Base-by-base conservation (phyloP, 352 stramenopile species). In the Globisporangium recalcitrans region DNA sequence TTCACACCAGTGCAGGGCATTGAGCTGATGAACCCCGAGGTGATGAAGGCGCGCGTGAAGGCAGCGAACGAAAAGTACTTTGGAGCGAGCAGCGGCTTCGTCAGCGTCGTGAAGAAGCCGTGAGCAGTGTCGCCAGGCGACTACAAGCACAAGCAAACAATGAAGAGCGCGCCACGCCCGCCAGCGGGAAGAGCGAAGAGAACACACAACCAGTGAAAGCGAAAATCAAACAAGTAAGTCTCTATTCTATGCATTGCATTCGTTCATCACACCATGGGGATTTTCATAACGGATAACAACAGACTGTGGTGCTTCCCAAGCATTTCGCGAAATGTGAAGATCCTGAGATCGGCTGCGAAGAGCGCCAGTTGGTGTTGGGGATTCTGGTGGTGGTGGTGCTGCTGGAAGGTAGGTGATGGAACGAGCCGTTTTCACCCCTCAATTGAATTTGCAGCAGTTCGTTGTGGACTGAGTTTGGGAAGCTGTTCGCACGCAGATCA, bases 41-140 rank as follows among this genome's bases (percentile, higher is more conserved):
- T 91, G n/a, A 87, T 93, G 21, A 93, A 96, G 68, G 82, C 90
- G 58, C 78, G 87, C 29, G 89, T 98, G 27, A 79, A 88, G 21
- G 81, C 97, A 48, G 96, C 96, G 19, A 99, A 99, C 78, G 93
- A 97, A 52, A 98, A 98, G 73, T 99, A 98, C 82, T 99, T 99
- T 66, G 90, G 90, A 36, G 81, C 96, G 36, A 90, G 85, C 66
- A 97, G 88, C 68, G 97, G 97, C 40, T 99, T 99, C 71, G 90
- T 98, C 60, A 98, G 90, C 52, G 94, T 98, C 47, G 64, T 98
- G 47, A 92, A 91, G 72, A 85, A 93, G 54, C 67, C 69, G 14
- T 73, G 67, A 31, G 47, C 14, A 34, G 5, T 22, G 4, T 22
- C 13, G 47, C 19, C 24, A 32, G 14, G 4, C 21, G 24, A 11